phyloP scores from a whole-genome alignment of 2,329 filamentous ascomycete genomes.

The Penicillium decumbens region DNA sequence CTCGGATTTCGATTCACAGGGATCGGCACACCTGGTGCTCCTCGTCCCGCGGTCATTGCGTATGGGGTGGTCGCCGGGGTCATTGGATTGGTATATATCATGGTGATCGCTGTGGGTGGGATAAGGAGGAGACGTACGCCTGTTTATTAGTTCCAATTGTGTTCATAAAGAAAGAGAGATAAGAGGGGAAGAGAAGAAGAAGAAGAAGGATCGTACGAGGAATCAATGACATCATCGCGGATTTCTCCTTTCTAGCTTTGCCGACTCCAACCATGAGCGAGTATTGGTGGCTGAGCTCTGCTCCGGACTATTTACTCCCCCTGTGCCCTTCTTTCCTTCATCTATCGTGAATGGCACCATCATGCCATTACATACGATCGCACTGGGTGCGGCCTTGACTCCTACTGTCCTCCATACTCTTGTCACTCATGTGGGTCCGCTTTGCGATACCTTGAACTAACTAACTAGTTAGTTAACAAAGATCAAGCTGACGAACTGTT shows the following conservation, averaged over 20 bases:
- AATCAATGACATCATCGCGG: not conserved
- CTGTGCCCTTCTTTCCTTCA: not conserved
- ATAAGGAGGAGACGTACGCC: not conserved
- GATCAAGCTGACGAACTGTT: slow-evolving; percentile 5
- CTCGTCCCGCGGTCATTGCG: slow-evolving; percentile 40
- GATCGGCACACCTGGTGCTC: slow-evolving; percentile 33
- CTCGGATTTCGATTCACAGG: slow-evolving; percentile 49
- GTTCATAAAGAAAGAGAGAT: no score
- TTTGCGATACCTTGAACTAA: not conserved
- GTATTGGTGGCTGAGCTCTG: not conserved
- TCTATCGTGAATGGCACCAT: slow-evolving; percentile 8
- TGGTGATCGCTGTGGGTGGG: slow-evolving; percentile 6
- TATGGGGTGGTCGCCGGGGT: slow-evolving; percentile 50
- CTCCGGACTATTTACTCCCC: not conserved
- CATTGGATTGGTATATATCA: slow-evolving; percentile 44
- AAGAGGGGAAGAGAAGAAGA: no score
- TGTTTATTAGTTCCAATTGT: not conserved
- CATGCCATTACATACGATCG: slow-evolving; percentile 71
- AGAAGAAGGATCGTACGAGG: not conserved
- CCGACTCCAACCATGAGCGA: not conserved
- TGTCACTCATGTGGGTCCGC: slow-evolving; percentile 68
- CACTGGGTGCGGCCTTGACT: slow-evolving; percentile 76
- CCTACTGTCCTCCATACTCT: slow-evolving; percentile 84
- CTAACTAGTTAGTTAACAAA: not conserved
- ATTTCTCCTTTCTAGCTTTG: not conserved